Evolutionary conservation across 1,139 yeast species (phyloP).

Genomic region (Barnettozyma hawaiiensis): DNA sequence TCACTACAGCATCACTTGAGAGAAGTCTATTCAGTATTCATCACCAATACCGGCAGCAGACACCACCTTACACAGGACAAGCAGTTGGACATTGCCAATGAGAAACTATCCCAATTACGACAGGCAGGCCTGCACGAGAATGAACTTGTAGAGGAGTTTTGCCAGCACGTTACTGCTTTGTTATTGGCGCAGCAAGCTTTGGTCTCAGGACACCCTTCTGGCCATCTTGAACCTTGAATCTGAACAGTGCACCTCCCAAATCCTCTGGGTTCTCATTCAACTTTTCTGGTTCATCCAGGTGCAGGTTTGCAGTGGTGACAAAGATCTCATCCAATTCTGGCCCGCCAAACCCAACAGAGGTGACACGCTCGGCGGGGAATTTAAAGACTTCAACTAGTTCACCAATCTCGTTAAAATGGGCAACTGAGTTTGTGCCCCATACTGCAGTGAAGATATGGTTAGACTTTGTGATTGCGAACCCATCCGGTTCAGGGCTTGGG

Average conservation of each 20-base stretch:
- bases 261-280: slow-evolving; percentile 42
- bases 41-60: slow-evolving; percentile 37
- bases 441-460: slow-evolving; percentile 68
- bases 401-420: slow-evolving; percentile 48
- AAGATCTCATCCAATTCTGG: slow-evolving; percentile 49
- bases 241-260: slow-evolving; percentile 51
- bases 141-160: slow-evolving; percentile 50
- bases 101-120: slow-evolving; percentile 44
- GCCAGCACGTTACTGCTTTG: slow-evolving; percentile 17
- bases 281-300: slow-evolving; percentile 35
- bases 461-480: slow-evolving; percentile 56
- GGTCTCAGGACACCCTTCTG: slow-evolving; percentile 25
- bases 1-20: slow-evolving; percentile 42
- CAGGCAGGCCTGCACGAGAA: slow-evolving; percentile 50
- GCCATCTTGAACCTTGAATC: slow-evolving; percentile 31
- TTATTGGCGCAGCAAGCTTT: slow-evolving; percentile 11
- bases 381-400: slow-evolving; percentile 43
- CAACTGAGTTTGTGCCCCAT: slow-evolving; percentile 55
- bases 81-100: slow-evolving; percentile 42
- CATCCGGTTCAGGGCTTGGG: slow-evolving; percentile 69
- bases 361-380: slow-evolving; percentile 53
- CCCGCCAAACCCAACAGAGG: slow-evolving; percentile 71
- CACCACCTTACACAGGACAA: slow-evolving; percentile 37
- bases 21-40: slow-evolving; percentile 34
- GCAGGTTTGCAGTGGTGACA: slow-evolving; percentile 60